Percentiles rank a stretch among this genome's conserved stretches.
phyloP scores from a whole-genome alignment of 2,329 filamentous ascomycete species.

The Colletotrichum cuscutae region DNA sequence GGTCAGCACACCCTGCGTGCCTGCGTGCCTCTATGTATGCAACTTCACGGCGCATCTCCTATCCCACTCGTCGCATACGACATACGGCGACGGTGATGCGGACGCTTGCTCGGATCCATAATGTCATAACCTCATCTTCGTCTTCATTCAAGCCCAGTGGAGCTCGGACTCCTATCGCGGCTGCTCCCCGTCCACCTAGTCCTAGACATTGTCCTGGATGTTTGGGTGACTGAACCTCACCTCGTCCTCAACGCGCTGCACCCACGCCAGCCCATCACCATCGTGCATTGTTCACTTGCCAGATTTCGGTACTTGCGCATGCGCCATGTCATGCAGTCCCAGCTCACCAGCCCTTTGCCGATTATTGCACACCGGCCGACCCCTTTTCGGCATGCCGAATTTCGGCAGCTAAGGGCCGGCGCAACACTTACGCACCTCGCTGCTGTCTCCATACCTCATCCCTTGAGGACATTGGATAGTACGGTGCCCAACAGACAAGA shows the following conservation, averaged over 20 bases:
- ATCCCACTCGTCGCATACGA: neutral
- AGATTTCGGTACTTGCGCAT: conserved; percentile 25
- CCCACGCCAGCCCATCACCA: neutral
- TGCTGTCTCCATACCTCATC: neutral
- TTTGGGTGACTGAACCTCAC: neutral
- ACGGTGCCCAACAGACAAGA: neutral
- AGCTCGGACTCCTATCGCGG: neutral
- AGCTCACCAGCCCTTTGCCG: neutral
- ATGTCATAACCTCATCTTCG: neutral
- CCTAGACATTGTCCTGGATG: neutral
- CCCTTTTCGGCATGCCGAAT: conserved; percentile 17
- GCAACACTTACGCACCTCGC: conserved; percentile 4
- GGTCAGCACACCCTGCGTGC: neutral
- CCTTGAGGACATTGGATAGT: neutral
- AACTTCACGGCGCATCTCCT: neutral
- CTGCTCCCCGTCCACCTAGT: neutral
- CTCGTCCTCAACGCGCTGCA: neutral
- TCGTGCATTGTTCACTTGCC: conserved; percentile 9
- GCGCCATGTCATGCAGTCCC: conserved; percentile 25
- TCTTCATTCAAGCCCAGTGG: neutral
- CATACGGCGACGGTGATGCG: neutral
- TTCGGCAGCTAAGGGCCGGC: neutral
- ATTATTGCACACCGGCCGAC: neutral
- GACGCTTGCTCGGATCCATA: neutral
- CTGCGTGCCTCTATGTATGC: neutral